A percentile compares a stretch with the other conserved stretches of the same genome.
phyloP scores from a whole-genome alignment of 148 eudicot genomes.

The Vaccinium vitisidaea region DNA sequence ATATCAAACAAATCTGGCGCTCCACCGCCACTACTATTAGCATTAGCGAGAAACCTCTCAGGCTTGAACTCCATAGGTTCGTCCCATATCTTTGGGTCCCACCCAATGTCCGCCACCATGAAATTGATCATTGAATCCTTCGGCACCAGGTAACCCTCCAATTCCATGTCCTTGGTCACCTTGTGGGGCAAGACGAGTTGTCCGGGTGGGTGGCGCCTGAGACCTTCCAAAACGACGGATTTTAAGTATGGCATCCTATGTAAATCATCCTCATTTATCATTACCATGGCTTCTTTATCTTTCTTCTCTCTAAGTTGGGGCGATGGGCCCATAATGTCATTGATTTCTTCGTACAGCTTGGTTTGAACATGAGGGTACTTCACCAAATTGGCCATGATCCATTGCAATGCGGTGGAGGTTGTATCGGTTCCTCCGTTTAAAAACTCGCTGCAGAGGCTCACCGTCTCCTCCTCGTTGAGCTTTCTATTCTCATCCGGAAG shows the following conservation, averaged over 20 bases:
- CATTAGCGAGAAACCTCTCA: conserved; percentile 43
- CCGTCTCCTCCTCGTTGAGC: conserved; percentile 39
- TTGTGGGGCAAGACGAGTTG: conserved; percentile 60
- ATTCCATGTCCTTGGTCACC: conserved; percentile 42
- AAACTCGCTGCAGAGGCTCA: conserved; percentile 50
- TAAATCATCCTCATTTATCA: conserved; percentile 49
- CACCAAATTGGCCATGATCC: conserved; percentile 77
- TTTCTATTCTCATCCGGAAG: conserved; percentile 39
- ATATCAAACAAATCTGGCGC: conserved; percentile 33
- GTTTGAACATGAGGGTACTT: conserved; percentile 49
- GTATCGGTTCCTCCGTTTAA: conserved; percentile 68
- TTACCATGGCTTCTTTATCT: not conserved
- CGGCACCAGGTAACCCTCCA: conserved; percentile 54
- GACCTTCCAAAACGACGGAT: conserved; percentile 61
- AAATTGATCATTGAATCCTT: conserved; percentile 43
- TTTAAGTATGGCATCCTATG: conserved; percentile 50
- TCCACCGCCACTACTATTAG: not conserved
- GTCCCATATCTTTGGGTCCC: conserved; percentile 66
- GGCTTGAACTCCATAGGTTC: conserved; percentile 65
- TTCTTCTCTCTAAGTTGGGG: not conserved
- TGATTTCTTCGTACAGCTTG: conserved; percentile 56
- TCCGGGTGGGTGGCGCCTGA: conserved; percentile 76
- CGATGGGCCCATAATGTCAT: conserved; percentile 28
- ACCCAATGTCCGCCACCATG: conserved; percentile 62
- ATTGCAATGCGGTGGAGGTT: conserved; percentile 62